Base-by-base conservation (phyloP, 2,329 filamentous ascomycete species). In the Penicillium sp. region DNA sequence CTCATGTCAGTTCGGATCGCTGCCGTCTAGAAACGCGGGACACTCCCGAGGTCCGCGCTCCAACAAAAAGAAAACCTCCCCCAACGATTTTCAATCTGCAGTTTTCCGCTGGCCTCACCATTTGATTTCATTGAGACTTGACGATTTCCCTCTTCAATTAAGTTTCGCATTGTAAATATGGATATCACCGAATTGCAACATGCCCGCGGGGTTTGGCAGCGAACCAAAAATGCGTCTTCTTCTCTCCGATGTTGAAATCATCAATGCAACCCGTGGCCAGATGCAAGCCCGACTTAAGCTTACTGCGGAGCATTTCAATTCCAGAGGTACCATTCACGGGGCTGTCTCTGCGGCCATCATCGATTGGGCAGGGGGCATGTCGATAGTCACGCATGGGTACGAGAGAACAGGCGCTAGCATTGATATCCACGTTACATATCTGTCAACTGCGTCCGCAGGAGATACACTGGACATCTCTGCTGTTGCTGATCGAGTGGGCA, bases 311-410 rank as follows among this genome's bases (percentile, higher is more conserved):
- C 51, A 54, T 32, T 46, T 54, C 26, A 54, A 54, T 35, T 54
- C 51, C 11, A 27, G 51, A 6, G 51, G 51, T n/a, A 54, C 51
- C 11, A 50, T 54, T 35, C 51, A 54, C 14, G 51, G 51, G 2
- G 51, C 51, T 27, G 51, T 54, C 4, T 54, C 51, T 23, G 51
- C 51, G 7, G 23, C 51, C 9, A 54, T 54, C 27, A 44, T 54
- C 18, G 51, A 54, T 50, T 54, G 51, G 51, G 51, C 51, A 1
- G 51, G 51, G 3, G 51, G 51, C 14, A 54, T 54, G 51, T 38
- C 51, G 46, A 54, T 54, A 36, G 51, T 34, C 32, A 55, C 52
- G 7, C 47, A 51, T 35, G 52, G 52, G 34, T 51, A 34, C 16
- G 52, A 55, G 29, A 51, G 38, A 26, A 55, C 52, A 26, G 52